Percentiles rank a stretch among this genome's conserved stretches.
Evolutionary conservation across 768 basidiomycete genomes (phyloP).

Genomic region (Boletus tylopilopsis): DNA sequence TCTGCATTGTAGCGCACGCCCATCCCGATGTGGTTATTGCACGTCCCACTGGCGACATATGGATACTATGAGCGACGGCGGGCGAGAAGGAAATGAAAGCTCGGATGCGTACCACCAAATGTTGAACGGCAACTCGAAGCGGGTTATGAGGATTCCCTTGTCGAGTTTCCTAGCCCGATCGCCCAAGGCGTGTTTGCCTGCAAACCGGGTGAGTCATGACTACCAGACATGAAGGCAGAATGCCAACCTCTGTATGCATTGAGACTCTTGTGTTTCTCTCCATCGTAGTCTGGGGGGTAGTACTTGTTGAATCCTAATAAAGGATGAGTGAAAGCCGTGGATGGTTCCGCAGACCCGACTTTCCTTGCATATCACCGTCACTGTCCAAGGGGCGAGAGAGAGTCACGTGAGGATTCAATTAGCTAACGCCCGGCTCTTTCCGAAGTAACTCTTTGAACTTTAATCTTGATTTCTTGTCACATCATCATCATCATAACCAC

Average conservation of each 20-base stretch:
- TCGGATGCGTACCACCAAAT: constrained; percentile 78
- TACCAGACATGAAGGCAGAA: background rate
- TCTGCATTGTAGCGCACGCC: constrained; percentile 99
- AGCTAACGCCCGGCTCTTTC: constrained; percentile 16
- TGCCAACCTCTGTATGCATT: constrained; percentile 64
- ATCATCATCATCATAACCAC: constrained; percentile 27
- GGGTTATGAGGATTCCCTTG: constrained; percentile 91
- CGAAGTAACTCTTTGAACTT: constrained; percentile 31
- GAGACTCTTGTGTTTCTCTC: constrained; percentile 64
- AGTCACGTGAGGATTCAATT: constrained; percentile 3
- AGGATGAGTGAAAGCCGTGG: constrained; percentile 3
- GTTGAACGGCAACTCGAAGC: constrained; percentile 95
- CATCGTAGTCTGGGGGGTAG: constrained; percentile 75
- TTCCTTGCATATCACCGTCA: constrained; percentile 42
- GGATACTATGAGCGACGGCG: background rate
- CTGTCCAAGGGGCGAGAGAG: background rate
- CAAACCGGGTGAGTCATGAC: background rate
- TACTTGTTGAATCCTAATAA: constrained; percentile 69
- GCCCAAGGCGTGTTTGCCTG: constrained; percentile 92
- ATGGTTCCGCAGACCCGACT: constrained; percentile 12
- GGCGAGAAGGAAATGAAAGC: rapidly evolving
- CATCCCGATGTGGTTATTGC: constrained; percentile 96
- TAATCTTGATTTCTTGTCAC: constrained; percentile 26
- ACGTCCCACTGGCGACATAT: constrained; percentile 68
- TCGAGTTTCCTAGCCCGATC: constrained; percentile 93